Conservation (phyloP, 2,329 filamentous ascomycete species). For the Penicillium sp. region DNA sequence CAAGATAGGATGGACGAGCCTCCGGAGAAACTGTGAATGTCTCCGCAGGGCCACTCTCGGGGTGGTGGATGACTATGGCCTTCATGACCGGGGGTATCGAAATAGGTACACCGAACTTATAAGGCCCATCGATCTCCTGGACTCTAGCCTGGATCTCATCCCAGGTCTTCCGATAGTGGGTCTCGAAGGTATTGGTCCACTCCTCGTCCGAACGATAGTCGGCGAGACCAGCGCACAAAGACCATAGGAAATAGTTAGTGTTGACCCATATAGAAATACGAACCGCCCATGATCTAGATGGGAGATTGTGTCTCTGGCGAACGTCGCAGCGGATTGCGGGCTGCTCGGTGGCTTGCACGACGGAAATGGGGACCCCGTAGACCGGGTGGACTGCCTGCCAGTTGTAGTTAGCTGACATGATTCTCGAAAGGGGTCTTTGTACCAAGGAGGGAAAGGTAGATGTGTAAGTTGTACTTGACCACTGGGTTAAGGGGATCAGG, state of each 20-base stretch:
- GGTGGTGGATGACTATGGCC: neutral
- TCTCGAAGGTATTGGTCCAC: neutral
- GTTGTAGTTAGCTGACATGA: neutral
- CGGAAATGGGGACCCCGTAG: neutral
- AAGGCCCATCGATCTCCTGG: neutral
- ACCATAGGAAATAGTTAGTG: conserved; percentile 9
- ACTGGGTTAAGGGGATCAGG: neutral
- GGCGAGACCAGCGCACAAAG: neutral
- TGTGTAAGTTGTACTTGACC: neutral
- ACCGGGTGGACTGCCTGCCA: conserved; percentile 1
- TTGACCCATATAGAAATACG: conserved; percentile 4
- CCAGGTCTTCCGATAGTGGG: neutral
- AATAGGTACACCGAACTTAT: neutral
- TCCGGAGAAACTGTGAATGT: neutral
- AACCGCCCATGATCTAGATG: neutral
- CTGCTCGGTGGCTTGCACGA: neutral
- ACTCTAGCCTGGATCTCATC: conserved; percentile 1
- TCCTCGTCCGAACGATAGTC: neutral
- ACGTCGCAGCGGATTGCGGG: neutral
- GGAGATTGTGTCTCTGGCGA: neutral
- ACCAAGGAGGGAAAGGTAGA: neutral
- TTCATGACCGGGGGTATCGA: neutral
- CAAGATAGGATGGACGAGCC: neutral
- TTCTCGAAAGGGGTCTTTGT: neutral
- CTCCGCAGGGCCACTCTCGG: neutral